These are phyloP conservation scores for Blepharisma stoltei DNA, from an alignment of 73 alveolate species.

Conservation along the genomic window DNA sequence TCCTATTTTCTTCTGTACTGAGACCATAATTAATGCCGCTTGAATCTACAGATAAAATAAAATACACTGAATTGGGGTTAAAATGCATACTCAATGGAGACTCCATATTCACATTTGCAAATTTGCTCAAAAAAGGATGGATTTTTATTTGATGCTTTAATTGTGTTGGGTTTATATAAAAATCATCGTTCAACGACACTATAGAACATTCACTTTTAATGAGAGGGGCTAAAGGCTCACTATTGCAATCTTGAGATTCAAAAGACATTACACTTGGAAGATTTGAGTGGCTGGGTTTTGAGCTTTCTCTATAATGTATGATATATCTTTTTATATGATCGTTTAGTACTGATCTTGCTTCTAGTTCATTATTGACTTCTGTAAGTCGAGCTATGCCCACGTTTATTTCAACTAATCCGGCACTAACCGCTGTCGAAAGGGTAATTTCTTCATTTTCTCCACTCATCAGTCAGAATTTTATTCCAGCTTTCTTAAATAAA, in stretches of 20 bases:
- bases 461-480: constrained; percentile 14
- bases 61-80: constrained; percentile 22
- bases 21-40: neutral
- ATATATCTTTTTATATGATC: neutral
- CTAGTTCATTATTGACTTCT: neutral
- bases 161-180: neutral
- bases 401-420: neutral
- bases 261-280: neutral
- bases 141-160: neutral
- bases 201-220: neutral
- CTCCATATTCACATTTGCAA: neutral
- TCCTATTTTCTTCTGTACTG: neutral
- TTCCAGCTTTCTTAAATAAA: constrained; percentile 2
- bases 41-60: neutral
- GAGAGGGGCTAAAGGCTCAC: neutral
- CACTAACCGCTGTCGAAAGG: constrained; percentile 6
- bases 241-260: neutral
- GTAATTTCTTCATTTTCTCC: constrained; percentile 28
- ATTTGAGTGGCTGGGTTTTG: neutral
- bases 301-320: neutral
- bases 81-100: neutral
- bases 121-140: constrained; percentile 4
- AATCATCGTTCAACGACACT: neutral
- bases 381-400: neutral
- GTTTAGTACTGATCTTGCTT: neutral